A percentile compares a stretch with the other conserved stretches of the same genome.
Evolutionary conservation across 768 basidiomycete species (phyloP).

Genomic region (Lactarius psammicola): DNA sequence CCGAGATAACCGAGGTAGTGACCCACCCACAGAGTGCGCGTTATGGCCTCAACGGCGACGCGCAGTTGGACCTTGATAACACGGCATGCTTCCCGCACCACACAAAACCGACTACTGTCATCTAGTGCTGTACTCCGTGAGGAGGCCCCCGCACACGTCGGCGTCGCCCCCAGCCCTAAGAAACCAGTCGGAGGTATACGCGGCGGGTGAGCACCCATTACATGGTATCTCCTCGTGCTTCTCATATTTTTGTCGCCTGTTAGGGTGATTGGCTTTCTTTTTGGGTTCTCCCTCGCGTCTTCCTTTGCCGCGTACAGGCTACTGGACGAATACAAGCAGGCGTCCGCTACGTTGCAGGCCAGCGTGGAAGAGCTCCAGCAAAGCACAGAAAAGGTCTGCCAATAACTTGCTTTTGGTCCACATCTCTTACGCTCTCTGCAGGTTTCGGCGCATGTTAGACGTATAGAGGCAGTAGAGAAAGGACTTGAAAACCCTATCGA

Average conservation of each 20-base stretch:
- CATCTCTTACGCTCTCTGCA: constrained; percentile 32
- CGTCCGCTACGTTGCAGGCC: constrained; percentile 81
- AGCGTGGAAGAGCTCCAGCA: constrained; percentile 84
- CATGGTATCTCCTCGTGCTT: neutral
- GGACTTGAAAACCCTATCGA: constrained; percentile 73
- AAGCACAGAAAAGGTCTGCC: constrained; percentile 73
- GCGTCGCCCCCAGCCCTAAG: constrained; percentile 55
- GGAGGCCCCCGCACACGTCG: constrained; percentile 47
- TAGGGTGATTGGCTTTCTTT: constrained; percentile 80
- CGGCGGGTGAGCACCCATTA: constrained; percentile 39
- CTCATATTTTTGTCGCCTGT: neutral
- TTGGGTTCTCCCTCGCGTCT: constrained; percentile 89
- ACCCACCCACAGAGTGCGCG: constrained; percentile 14
- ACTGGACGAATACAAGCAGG: constrained; percentile 85
- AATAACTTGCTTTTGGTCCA: neutral
- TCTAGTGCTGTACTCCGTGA: constrained; percentile 45
- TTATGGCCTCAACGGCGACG: constrained; percentile 30
- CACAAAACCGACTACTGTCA: constrained; percentile 41
- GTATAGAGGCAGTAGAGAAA: constrained; percentile 90
- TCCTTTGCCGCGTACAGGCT: constrained; percentile 84
- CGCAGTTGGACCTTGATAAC: constrained; percentile 12
- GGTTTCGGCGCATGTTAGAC: constrained; percentile 78
- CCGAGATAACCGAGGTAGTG: constrained; percentile 5
- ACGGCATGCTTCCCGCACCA: constrained; percentile 9
- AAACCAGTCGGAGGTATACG: constrained; percentile 66